Conservation (phyloP, 1,284 basidiomycete species). For the Leccinum discolor region DNA sequence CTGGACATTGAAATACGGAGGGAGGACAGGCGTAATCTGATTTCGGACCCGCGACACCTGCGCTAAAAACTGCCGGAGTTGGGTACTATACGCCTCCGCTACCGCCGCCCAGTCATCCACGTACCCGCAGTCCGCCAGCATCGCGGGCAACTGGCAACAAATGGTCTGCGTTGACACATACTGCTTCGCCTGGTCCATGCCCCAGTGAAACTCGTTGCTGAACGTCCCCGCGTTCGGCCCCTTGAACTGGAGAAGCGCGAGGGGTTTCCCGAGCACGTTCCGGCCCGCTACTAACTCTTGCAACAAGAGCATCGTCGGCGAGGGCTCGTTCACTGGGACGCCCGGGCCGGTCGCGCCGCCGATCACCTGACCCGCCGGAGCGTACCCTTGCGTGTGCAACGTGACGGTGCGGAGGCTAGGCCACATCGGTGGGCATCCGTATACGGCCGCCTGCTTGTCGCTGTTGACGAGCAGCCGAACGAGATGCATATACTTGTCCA, state of each 20-base stretch:
- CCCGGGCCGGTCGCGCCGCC: conserved; percentile 12
- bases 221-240: conserved; percentile 31
- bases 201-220: conserved; percentile 32
- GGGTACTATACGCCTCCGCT: conserved; percentile 32
- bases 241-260: conserved; percentile 30
- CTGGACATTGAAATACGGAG: conserved; percentile 18
- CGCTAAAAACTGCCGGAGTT: conserved; percentile 31
- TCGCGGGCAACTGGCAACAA: conserved; percentile 21
- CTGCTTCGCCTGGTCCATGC: conserved; percentile 27
- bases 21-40: conserved; percentile 31
- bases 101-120: conserved; percentile 29
- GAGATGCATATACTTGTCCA: conserved; percentile 32
- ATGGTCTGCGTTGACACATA: conserved; percentile 25
- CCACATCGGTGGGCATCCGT: conserved; percentile 32
- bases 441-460: conserved; percentile 32
- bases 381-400: conserved; percentile 33
- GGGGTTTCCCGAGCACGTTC: conserved; percentile 20
- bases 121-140: conserved; percentile 29
- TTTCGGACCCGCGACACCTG: conserved; percentile 33
- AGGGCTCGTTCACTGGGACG: conserved; percentile 32
- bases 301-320: conserved; percentile 30
- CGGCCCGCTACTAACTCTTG: conserved; percentile 28
- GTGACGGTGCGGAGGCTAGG: conserved; percentile 24
- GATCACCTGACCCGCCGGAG: conserved; percentile 13
- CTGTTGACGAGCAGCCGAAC: conserved; percentile 34